Evolutionary conservation across 768 basidiomycete genomes (phyloP).

Genomic region (Tephrocybe rancida): DNA sequence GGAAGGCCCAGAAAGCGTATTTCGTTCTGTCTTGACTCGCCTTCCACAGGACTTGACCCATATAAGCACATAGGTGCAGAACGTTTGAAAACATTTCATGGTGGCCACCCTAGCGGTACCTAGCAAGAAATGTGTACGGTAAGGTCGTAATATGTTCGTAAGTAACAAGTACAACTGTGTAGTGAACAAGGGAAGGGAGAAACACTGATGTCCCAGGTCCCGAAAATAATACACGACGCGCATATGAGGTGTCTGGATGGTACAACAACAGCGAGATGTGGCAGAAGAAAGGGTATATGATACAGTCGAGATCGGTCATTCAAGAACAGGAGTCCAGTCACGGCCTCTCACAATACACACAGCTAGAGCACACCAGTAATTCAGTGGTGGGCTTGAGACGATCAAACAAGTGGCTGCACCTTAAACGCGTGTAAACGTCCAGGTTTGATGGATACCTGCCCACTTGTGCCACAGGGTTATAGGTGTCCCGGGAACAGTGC

Average conservation of each 20-base stretch:
- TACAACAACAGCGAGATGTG: constrained; percentile 2
- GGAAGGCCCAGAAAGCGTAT: too few species aligned
- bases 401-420: constrained; percentile 19
- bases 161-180: not conserved
- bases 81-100: too few species aligned
- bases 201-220: not conserved
- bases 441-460: constrained; percentile 55
- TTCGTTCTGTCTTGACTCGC: too few species aligned
- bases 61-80: too few species aligned
- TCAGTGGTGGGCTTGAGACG: not conserved
- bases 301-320: not conserved
- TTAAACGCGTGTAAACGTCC: constrained; percentile 39
- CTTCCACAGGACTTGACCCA: too few species aligned
- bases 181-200: not conserved
- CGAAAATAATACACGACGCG: not conserved
- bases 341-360: too few species aligned
- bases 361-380: not conserved
- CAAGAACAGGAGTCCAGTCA: too few species aligned
- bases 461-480: constrained; percentile 52
- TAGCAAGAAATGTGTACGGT: too few species aligned
- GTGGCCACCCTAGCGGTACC: too few species aligned
- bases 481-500: constrained; percentile 42
- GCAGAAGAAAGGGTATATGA: not conserved
- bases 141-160: too few species aligned
- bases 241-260: not conserved